These are phyloP conservation scores for Termitomyces sp. DNA, from an alignment of 768 basidiomycete species.

Conservation along the genomic window DNA sequence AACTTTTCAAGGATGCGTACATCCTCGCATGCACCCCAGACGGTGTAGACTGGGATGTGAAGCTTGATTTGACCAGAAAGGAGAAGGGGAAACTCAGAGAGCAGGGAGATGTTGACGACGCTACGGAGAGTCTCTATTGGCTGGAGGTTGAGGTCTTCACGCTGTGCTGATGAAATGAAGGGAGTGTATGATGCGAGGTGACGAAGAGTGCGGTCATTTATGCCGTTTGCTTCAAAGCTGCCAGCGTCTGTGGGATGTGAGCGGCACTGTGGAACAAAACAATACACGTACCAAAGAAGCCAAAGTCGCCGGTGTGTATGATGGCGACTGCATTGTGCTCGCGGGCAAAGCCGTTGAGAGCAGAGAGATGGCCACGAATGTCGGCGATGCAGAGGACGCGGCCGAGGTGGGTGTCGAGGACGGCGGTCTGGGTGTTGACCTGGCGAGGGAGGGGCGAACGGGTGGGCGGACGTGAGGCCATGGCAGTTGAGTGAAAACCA, in stretches of 20 bases:
- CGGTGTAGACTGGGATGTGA: slow-evolving; percentile 89
- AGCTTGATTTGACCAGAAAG: slow-evolving; percentile 89
- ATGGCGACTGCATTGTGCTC: slow-evolving; percentile 89
- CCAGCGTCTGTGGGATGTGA: slow-evolving; percentile 47
- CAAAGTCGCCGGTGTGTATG: slow-evolving; percentile 98
- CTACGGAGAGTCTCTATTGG: slow-evolving; percentile 75
- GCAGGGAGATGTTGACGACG: slow-evolving; percentile 68
- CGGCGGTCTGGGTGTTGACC: slow-evolving; percentile 73
- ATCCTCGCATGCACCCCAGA: slow-evolving; percentile 98
- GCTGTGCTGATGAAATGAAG: slow-evolving; percentile 79
- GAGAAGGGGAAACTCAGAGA: slow-evolving; percentile 92
- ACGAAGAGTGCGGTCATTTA: slow-evolving; percentile 93
- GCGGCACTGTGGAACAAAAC: neutral
- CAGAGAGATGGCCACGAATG: slow-evolving; percentile 81
- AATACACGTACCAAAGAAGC: slow-evolving; percentile 76
- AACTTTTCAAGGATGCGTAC: slow-evolving; percentile 91
- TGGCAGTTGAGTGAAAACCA: slow-evolving; percentile 12
- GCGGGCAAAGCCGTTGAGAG: slow-evolving; percentile 84
- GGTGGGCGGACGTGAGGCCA: slow-evolving; percentile 35
- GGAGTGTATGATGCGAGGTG: slow-evolving; percentile 97
- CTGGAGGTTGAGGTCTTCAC: slow-evolving; percentile 64
- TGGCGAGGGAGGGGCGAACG: slow-evolving; percentile 49
- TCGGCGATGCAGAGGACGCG: slow-evolving; percentile 95
- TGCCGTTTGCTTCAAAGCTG: slow-evolving; percentile 64
- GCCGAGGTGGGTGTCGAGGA: slow-evolving; percentile 75